These are phyloP conservation scores for Elymus sibiricus DNA, from an alignment of 176 grass and related monocot species.

Conservation along the genomic window DNA sequence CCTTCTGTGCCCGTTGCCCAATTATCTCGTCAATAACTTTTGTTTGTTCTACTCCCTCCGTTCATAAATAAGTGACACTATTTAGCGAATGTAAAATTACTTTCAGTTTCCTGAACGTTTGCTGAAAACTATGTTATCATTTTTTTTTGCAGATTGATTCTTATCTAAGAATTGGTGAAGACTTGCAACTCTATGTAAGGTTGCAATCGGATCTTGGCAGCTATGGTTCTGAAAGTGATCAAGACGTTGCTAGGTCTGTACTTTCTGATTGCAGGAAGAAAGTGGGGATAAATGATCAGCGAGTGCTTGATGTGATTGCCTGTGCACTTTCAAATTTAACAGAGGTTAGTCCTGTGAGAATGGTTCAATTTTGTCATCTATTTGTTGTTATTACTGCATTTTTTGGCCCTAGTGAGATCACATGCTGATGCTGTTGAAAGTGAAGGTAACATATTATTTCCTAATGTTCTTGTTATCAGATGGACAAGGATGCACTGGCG, in stretches of 20 bases:
- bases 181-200: conserved; percentile 83
- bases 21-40: not conserved
- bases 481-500: conserved; percentile 51
- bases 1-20: not conserved
- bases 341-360: conserved; percentile 47
- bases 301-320: conserved; percentile 60
- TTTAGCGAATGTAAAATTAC: conserved; percentile 13
- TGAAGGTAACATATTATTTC: not conserved
- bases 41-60: not conserved
- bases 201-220: conserved; percentile 73
- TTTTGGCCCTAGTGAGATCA: conserved; percentile 11
- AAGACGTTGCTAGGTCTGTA: conserved; percentile 56
- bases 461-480: conserved; percentile 43
- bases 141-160: conserved; percentile 72
- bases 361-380: conserved; percentile 8
- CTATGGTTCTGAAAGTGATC: conserved; percentile 76
- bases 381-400: conserved; percentile 13
- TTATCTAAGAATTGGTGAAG: conserved; percentile 85
- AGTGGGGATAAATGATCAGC: conserved; percentile 47
- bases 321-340: conserved; percentile 54
- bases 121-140: conserved; percentile 21
- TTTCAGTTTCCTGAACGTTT: conserved; percentile 1
- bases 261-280: conserved; percentile 57
- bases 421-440: conserved; percentile 20
- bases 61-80: not conserved